Conservation (phyloP, 2,329 filamentous ascomycete genomes). For the Fusarium sacchari region DNA sequence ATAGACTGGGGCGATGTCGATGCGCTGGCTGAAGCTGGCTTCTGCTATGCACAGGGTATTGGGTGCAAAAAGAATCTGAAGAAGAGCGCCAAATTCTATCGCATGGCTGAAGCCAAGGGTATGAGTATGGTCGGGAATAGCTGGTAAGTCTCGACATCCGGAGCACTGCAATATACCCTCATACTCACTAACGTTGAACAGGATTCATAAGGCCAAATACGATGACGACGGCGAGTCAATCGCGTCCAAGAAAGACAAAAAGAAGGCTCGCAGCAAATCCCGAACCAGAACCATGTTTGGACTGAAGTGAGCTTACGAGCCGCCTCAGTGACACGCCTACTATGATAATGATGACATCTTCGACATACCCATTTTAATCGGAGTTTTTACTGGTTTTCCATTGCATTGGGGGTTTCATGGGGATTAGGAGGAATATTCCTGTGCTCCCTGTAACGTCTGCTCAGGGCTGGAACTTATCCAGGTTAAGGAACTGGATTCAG, state of each 20-base stretch:
- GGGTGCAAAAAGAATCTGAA: conserved; percentile 97
- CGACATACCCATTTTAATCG: conserved; percentile 47
- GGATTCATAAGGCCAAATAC: conserved; percentile 98
- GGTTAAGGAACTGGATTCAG: conserved; percentile 5
- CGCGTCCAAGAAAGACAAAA: conserved; percentile 60
- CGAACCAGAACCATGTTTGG: conserved; percentile 79
- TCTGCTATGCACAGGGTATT: conserved; percentile 93
- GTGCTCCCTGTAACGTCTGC: conserved; percentile 23
- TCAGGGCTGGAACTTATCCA: conserved; percentile 6
- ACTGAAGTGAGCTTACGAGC: conserved; percentile 44
- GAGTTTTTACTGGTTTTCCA: conserved; percentile 47
- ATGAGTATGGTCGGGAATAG: conserved; percentile 99
- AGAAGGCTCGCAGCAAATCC: conserved; percentile 80
- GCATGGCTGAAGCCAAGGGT: conserved; percentile 88
- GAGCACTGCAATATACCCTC: not conserved
- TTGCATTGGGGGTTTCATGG: conserved; percentile 30
- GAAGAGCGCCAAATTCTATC: conserved; percentile 91
- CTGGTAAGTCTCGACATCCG: conserved; percentile 73
- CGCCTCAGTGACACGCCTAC: conserved; percentile 30
- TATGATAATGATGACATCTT: conserved; percentile 47
- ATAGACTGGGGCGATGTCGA: conserved; percentile 92
- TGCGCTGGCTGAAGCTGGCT: conserved; percentile 92
- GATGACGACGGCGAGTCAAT: conserved; percentile 71
- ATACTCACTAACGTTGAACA: conserved; percentile 49
- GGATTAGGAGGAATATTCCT: conserved; percentile 27